Evolutionary conservation across 140 eudicot genomes (phyloP), one percentile per base, ranked within the genome.

Genomic region (Flaveria floridana): DNA sequence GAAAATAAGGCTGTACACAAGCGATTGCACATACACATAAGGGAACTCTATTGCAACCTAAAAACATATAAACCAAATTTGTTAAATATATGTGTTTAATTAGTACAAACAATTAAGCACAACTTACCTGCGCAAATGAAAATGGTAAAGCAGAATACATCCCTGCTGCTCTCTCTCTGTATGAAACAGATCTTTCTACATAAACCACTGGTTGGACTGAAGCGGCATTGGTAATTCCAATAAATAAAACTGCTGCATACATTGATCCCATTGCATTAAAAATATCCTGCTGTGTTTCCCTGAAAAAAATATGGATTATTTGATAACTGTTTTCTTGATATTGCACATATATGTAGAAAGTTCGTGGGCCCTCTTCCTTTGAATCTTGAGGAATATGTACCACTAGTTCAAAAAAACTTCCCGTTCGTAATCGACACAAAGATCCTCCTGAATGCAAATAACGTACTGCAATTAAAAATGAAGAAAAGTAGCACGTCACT

Each of bases 191-290:
- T 44, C 97, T 74, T 81, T 91, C 97, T 23, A 91, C 86, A 42
- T 86, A 87, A 21, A 91, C 87, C 26, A 91, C 97, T 0, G 97
- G 97, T 80, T 91, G 97, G 44, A 91, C 96, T 59, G 97, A 88
- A 46, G 91, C 53, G 2, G 96, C 96, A 26, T 91, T 91, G 3
- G 97, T 91, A 63, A 91, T 87, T 41, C 97, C 97, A 7, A 91
- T 91, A 62, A 91, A 91, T 47, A 91, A 73, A 50, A 91, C 96
- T 21, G 97, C 97, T 20, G 96, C 88, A 66, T 91, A 91, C 90
- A 91, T 91, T n/a, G 97, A 91, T 71, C 97, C 97, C 97, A 91
- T 89, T 6, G 97, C 97, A 41, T 91, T 91, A 41, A 78, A 89
- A 50, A 91, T 91, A 74, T 91, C 97, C 74, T 91, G 97, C 19